A percentile compares a stretch with the other conserved stretches of the same genome.
These are phyloP conservation scores for Didymella arachidicola DNA, from an alignment of 2,329 filamentous ascomycete species.

Conservation along the genomic window DNA sequence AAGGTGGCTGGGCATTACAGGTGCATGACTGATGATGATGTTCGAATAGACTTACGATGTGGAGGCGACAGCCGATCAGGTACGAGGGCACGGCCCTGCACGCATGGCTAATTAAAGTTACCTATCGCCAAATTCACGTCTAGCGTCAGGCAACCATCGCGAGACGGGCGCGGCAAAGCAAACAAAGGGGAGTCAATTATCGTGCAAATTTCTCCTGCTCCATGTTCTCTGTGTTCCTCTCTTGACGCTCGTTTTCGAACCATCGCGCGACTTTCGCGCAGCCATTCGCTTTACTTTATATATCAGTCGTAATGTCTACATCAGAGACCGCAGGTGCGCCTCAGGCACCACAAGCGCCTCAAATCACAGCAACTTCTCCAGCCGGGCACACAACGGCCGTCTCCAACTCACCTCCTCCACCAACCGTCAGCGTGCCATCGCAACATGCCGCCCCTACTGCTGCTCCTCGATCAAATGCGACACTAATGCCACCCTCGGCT, in stretches of 20 bases:
- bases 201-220: slow-evolving; percentile 8
- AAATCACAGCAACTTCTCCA: slow-evolving; percentile 16
- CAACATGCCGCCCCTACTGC: background rate
- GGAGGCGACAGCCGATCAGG: slow-evolving; percentile 11
- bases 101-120: slow-evolving; percentile 14
- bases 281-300: slow-evolving; percentile 17
- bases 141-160: slow-evolving; percentile 24
- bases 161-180: slow-evolving; percentile 7
- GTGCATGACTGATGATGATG: slow-evolving; percentile 8
- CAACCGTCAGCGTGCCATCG: background rate
- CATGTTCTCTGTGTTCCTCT: background rate
- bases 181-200: slow-evolving; percentile 14
- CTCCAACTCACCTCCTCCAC: background rate
- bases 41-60: slow-evolving; percentile 9
- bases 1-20: background rate
- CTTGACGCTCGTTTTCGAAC: slow-evolving; percentile 6
- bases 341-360: slow-evolving; percentile 13
- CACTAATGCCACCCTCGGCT: background rate
- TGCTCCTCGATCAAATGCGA: background rate
- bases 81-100: slow-evolving; percentile 12
- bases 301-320: slow-evolving; percentile 18
- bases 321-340: slow-evolving; percentile 1
- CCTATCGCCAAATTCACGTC: slow-evolving; percentile 14
- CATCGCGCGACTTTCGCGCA: slow-evolving; percentile 13
- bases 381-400: slow-evolving; percentile 8